Evolutionary conservation across 495 filamentous ascomycete genomes (phyloP).

Genomic region (Penicillium antarcticum): DNA sequence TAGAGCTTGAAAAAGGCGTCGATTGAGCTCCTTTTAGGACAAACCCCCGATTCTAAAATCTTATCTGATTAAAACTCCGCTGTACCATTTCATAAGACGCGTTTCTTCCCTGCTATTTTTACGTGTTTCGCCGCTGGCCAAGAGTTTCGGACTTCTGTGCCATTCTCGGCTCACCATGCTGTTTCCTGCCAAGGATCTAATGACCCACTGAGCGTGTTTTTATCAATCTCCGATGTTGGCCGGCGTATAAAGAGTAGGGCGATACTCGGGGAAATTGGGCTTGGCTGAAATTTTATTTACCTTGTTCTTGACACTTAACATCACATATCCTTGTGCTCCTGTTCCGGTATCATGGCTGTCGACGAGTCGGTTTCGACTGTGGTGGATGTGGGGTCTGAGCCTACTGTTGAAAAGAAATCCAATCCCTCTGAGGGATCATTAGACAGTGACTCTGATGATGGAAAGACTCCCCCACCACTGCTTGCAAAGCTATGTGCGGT

Average conservation of each 20-base stretch:
- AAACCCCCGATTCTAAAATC: background rate
- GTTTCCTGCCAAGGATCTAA: background rate
- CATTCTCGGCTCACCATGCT: background rate
- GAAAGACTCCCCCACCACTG: slow-evolving; percentile 30
- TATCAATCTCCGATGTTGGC: slow-evolving; percentile 1
- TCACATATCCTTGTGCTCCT: background rate
- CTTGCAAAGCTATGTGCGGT: slow-evolving; percentile 33
- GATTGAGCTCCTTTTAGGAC: background rate
- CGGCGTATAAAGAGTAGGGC: background rate
- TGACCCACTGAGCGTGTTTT: background rate
- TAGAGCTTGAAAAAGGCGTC: background rate
- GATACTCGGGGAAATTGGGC: background rate
- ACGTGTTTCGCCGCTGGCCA: background rate
- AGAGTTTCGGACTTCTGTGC: background rate
- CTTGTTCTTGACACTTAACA: background rate
- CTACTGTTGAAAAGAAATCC: background rate
- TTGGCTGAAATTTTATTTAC: background rate
- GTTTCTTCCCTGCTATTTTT: background rate
- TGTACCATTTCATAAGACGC: background rate
- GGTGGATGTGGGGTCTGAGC: slow-evolving; percentile 6
- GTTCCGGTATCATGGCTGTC: slow-evolving; percentile 4
- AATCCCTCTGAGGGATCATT: background rate
- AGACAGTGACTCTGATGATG: slow-evolving; percentile 6
- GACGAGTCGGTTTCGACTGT: slow-evolving; percentile 7
- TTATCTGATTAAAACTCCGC: slow-evolving; percentile 3